Evolutionary conservation across 2,329 filamentous ascomycete species (phyloP).

Genomic region (Cladosporium sp.): DNA sequence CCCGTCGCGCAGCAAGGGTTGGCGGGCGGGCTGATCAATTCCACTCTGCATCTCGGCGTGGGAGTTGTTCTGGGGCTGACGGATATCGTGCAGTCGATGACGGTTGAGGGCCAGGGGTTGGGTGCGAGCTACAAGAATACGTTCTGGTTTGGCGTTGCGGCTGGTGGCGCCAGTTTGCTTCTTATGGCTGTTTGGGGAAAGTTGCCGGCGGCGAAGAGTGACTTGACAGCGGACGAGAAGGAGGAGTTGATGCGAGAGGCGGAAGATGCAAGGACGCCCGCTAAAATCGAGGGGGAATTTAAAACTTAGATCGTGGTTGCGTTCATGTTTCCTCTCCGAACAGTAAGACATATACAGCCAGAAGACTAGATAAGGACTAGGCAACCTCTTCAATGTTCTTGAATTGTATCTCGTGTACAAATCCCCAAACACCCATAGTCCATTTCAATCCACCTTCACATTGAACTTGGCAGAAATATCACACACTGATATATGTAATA

Average conservation of each 20-base stretch:
- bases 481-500: too few relatives aligned
- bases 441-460: too few relatives aligned
- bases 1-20: slow-evolving; percentile 64
- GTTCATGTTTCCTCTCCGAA: too few relatives aligned
- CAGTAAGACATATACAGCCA: too few relatives aligned
- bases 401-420: too few relatives aligned
- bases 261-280: background rate
- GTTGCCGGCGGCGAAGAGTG: slow-evolving; percentile 49
- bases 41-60: slow-evolving; percentile 65
- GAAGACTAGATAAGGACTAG: too few relatives aligned
- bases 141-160: slow-evolving; percentile 34
- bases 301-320: too few relatives aligned
- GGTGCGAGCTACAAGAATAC: slow-evolving; percentile 34
- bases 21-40: slow-evolving; percentile 67
- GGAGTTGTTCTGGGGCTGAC: slow-evolving; percentile 66
- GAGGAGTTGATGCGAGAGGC: slow-evolving; percentile 1
- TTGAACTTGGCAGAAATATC: too few relatives aligned
- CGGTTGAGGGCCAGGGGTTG: slow-evolving; percentile 33
- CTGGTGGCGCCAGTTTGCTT: slow-evolving; percentile 27
- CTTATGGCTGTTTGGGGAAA: slow-evolving; percentile 35
- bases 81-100: slow-evolving; percentile 55
- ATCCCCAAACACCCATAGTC: too few relatives aligned
- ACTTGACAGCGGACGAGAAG: slow-evolving; percentile 54
- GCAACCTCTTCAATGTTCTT: too few relatives aligned
- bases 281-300: too few relatives aligned